Base-by-base conservation (phyloP, 2,329 filamentous ascomycete genomes). In the Phyllosticta citrichinensis region DNA sequence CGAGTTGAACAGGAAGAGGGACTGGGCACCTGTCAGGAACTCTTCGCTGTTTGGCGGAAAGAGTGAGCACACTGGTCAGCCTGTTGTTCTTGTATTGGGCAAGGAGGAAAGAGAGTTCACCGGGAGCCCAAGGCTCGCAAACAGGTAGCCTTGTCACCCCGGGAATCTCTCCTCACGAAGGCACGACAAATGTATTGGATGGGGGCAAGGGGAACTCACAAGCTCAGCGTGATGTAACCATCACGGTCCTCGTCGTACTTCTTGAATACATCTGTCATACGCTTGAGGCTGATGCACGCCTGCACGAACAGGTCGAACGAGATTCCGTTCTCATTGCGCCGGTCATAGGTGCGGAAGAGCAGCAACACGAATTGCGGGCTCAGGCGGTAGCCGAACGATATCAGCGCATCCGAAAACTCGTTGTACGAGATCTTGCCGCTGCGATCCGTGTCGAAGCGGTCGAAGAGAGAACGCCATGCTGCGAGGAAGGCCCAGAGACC, bases 211-310 rank as follows among this genome's bases (percentile, higher is more conserved):
- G 6, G 27, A 56, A 79, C 79, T 76, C 73, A 80, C 78, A 82
- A 82, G 68, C 78, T 81, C 68, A 82, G 66, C 52, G 80, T 82
- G 63, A 82, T 82, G 64, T 92, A 97, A 1, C 94, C 94, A 75
- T 97, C 94, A 52, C 94, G 84, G 74, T 99, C 94, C 69, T 96
- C 89, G 68, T 99, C 94, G 74, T 97, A 99, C 76, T 92, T 93
- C 81, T 99, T 99, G 74, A 99, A 99, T 27, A 96, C 91, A 74
- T 99, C 94, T 63, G 94, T 99, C 93, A 99, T 97, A 68, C 94
- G 84, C 83, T 97, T 97, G 69, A 99, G 80, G 68, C 86, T 91
- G 71, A 99, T 97, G 75, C 94, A 97, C 58, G 91, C 91, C 80
- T 99, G 94, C 63, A 99, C 94, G 70, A 99, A 99, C 57, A 99